Base-by-base conservation (phyloP, 495 filamentous ascomycete species). In the Tricharina praecox region DNA sequence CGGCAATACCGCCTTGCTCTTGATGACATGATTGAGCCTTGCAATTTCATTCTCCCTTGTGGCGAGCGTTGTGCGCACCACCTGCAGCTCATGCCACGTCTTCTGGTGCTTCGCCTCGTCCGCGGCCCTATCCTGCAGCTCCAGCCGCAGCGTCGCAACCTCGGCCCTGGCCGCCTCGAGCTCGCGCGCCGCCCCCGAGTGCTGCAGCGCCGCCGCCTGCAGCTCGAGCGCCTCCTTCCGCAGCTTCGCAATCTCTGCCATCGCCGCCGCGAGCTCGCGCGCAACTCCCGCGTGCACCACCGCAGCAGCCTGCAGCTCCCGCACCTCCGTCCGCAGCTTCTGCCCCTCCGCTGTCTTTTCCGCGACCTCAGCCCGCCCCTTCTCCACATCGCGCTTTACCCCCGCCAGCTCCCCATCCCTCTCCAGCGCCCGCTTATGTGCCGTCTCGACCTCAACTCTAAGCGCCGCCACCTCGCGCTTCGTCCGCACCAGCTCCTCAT, bases 81-180 rank as follows among this genome's bases (percentile, higher is more conserved):
- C 40, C 18, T 43, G 40, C 13, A 43, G 40, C 20, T 43, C 40
- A 18, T 24, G 21, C 40, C 40, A 43, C 2, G 24, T 24, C 23
- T 26, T 43, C 10, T 26, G 34, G 9, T 9, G 9, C 7, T 20
- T 2, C 20, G 37, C 10, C 10, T 18, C 1, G 37, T 40, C 2
- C 20, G 9, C 2, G 10, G 37, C 15, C 26, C 23, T 43, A 26
- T 11, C 19, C 18, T 20, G n/a, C 21, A 25, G 40, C 20, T 43
- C 3, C 13, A 10, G 3, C 13, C 21, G 3, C 13, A 26, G 4
- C 21, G 13, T 23, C 8, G 15, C 34, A 15, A 37, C 34, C 4
- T 37, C 34, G 4, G 8, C 9, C 5, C 15, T 9, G 8, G 15
- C 7, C 7, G 8, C 8, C 9, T 37, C 34, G 34, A 37, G 34